A percentile compares a stretch with the other conserved stretches of the same genome.
Evolutionary conservation across 2,329 filamentous ascomycete species (phyloP).

Genomic region (Nemania sp.): DNA sequence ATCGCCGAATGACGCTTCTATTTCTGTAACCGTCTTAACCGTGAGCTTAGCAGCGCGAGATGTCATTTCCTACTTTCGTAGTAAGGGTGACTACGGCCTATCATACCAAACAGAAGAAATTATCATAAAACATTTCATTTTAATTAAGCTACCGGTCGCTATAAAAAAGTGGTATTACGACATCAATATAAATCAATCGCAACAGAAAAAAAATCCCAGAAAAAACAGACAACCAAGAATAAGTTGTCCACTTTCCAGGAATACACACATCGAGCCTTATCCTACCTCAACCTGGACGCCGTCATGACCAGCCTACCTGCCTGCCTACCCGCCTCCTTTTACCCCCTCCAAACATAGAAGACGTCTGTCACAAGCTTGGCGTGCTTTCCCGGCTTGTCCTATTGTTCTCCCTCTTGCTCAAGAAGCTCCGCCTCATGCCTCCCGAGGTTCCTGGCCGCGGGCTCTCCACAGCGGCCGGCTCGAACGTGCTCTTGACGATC

Average conservation of each 20-base stretch:
- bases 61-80: too few species aligned
- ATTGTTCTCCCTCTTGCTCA: slow-evolving; percentile 45
- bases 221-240: slow-evolving; percentile 4
- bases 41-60: too few species aligned
- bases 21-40: too few species aligned
- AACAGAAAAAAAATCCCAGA: background rate
- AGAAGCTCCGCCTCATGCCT: slow-evolving; percentile 46
- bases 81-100: too few species aligned
- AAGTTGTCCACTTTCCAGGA: slow-evolving; percentile 11
- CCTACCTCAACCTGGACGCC: slow-evolving; percentile 28
- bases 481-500: slow-evolving; percentile 80
- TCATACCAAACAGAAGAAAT: too few species aligned
- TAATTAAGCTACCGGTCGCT: background rate
- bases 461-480: slow-evolving; percentile 48
- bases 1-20: too few species aligned
- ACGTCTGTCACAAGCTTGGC: slow-evolving; percentile 35
- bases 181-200: slow-evolving; percentile 5
- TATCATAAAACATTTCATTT: background rate
- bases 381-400: slow-evolving; percentile 46
- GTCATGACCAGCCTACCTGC: background rate
- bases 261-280: slow-evolving; percentile 13
- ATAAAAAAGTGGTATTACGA: slow-evolving; percentile 25
- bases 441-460: slow-evolving; percentile 41
- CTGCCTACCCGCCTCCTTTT: slow-evolving; percentile 8
- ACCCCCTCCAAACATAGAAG: background rate